Evolutionary conservation across 2,329 filamentous ascomycete genomes (phyloP), one percentile per base, ranked within the genome.

Genomic region (Cryphonectria carpinicola): DNA sequence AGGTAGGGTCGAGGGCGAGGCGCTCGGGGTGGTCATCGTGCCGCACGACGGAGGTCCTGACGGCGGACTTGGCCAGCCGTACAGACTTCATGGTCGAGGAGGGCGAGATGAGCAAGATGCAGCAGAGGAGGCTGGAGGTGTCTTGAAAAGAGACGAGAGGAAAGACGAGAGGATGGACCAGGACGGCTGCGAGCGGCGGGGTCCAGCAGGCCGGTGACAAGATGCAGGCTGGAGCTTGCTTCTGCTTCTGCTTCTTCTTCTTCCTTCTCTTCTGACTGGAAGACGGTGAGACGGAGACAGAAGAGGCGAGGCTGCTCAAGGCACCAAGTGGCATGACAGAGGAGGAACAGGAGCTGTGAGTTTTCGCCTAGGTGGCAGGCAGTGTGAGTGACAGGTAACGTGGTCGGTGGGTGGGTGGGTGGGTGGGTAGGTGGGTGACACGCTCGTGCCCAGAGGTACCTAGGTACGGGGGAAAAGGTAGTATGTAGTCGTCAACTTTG

Each of bases 21-120:
- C 41, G 63, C 19, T 71, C 66, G 35, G 69, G n/a, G 17, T 72
- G 56, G 35, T 71, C 69, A 2, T 69, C 69, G 49, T 72, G 71
- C 28, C 69, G 71, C 62, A 67, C 63, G 65, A 72, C 49, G 14
- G 72, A 72, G 61, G 70, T 67, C 65, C 66, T 71, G 67, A 70
- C 70, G 43, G 70, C 54, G 19, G 69, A 67, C 66, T 71, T 71
- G 58, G 60, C 46, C 13, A 71, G 68, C 49, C 65, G 61, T 1
- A 71, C 66, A 19, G 65, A 54, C 69, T 68, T 70, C 71, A 72
- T 72, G 66, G 39, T 70, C 61, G n/a, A 19, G 63, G 39, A 63
- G 56, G 58, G 39, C 37, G 56, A 49, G 32, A 61, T 22, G 49
- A 60, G 11, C 52, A 62, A 13, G 37, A 62, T 14, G 28, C 22